Conservation (phyloP, 176 grass and related monocot genomes). For the Aegilops speltoides region DNA sequence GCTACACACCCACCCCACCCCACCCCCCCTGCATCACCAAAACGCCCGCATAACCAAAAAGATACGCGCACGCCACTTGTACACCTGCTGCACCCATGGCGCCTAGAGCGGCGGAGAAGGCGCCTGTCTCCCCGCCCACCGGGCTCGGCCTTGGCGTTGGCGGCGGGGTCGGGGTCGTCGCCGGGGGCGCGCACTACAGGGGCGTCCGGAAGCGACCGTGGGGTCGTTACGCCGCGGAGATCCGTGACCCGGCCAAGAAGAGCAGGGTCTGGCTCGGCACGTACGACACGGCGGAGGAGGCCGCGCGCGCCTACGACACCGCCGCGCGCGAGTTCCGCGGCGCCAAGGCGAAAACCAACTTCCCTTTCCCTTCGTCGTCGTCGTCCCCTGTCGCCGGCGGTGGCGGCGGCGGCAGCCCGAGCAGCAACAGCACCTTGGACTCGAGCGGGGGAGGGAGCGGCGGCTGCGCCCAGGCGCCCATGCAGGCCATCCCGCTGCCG, state of each 20-base stretch:
- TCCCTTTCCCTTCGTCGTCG: slow-evolving; percentile 35
- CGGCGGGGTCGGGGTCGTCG: not conserved
- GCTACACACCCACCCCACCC: not conserved
- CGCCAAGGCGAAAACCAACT: slow-evolving; percentile 88
- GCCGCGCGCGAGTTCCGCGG: slow-evolving; percentile 84
- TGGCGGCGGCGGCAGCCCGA: slow-evolving; percentile 27
- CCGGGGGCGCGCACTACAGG: slow-evolving; percentile 49
- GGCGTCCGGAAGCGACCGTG: slow-evolving; percentile 90
- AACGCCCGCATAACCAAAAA: slow-evolving; percentile 26
- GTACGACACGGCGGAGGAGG: slow-evolving; percentile 89
- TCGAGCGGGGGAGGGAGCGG: slow-evolving; percentile 18
- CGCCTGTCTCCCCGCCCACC: slow-evolving; percentile 2
- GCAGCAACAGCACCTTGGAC: slow-evolving; percentile 76
- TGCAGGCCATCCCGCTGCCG: slow-evolving; percentile 42
- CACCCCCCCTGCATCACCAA: not conserved
- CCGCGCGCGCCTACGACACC: slow-evolving; percentile 77
- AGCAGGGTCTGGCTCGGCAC: slow-evolving; percentile 95
- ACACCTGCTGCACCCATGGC: slow-evolving; percentile 27
- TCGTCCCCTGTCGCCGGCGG: not conserved
- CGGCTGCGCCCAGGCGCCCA: slow-evolving; percentile 17
- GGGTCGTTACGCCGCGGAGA: slow-evolving; percentile 88
- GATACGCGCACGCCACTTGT: slow-evolving; percentile 23
- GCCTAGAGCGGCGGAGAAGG: slow-evolving; percentile 39
- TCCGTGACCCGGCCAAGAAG: slow-evolving; percentile 95
- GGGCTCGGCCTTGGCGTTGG: slow-evolving; percentile 17